Conservation (phyloP, 257 asterid genomes). For the Solanum sejunctum region DNA sequence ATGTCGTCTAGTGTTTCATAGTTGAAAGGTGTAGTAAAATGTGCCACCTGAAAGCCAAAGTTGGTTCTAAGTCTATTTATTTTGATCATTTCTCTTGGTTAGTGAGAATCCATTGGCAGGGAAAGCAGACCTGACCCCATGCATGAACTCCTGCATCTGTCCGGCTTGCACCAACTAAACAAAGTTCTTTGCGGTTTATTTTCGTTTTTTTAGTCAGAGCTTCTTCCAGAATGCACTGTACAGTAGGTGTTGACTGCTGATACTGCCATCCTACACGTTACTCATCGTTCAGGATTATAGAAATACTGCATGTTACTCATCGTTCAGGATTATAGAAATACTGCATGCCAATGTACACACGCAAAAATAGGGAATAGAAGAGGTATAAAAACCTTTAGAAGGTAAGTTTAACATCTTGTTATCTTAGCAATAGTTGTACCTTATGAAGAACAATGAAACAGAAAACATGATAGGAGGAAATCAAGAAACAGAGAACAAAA, state of each 20-base stretch:
- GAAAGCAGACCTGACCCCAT: slow-evolving; percentile 71
- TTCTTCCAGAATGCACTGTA: slow-evolving; percentile 61
- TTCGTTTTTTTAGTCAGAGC: slow-evolving; percentile 51
- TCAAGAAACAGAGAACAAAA: not conserved
- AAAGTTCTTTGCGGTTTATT: slow-evolving; percentile 54
- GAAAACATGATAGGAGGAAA: not conserved
- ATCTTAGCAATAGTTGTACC: not conserved
- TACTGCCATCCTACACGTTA: slow-evolving; percentile 70
- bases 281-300: slow-evolving; percentile 1
- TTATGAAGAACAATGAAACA: not conserved
- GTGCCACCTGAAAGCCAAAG: slow-evolving; percentile 58
- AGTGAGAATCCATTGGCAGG: not conserved
- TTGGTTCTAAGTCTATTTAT: not conserved
- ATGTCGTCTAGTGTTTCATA: slow-evolving; percentile 52
- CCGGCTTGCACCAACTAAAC: slow-evolving; percentile 72
- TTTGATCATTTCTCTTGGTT: not conserved
- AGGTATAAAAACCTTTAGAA: not conserved
- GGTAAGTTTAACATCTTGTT: not conserved
- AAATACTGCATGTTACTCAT: not conserved
- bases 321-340: not conserved
- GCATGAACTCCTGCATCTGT: slow-evolving; percentile 99
- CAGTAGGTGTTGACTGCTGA: slow-evolving; percentile 68
- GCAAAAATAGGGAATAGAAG: not conserved
- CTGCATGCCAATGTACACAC: not conserved
- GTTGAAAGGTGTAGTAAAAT: slow-evolving; percentile 65